Evolutionary conservation across 345 rosid genomes (phyloP), one percentile per base, ranked within the genome.

Genomic region (Hibiscus tridactylites): DNA sequence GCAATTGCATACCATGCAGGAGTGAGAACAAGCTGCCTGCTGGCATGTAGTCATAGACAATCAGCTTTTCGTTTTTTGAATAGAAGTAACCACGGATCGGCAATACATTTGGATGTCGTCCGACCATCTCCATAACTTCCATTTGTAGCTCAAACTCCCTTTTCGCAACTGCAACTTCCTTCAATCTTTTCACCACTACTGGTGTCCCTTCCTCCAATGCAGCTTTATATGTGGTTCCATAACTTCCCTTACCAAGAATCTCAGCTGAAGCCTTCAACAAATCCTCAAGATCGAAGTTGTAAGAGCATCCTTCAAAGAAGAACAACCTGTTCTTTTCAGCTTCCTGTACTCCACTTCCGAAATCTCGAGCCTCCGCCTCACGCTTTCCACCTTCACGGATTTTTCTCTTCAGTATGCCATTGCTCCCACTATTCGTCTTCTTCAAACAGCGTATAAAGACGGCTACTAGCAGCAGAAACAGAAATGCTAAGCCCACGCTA

Each of bases 261-360:
- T 91, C 95, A 15, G 97, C 95, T 0, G 97, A 91, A 65, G 97
- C 97, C 78, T 88, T 88, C 81, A 91, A 75, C 49, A 91, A 79
- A 77, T 91, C 97, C 82, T 91, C 97, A 0, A 89, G 88, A 74
- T 91, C 91, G 64, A 91, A 91, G 65, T 70, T 80, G 65, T 79
- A 86, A 75, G 73, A 68, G 59, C 88, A 85, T 6, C 90, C 91
- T n/a, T 85, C 90, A 7, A 88, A 89, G 82, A 91, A 91, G 75
- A 84, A 79, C 73, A 91, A 81, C 58, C 84, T 91, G 84, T 91
- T 91, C 83, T 90, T 91, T 83, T 91, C 95, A 1, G 95, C 84
- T 75, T 85, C 96, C 81, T 89, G 97, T 73, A 91, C 90, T 47
- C 96, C 96, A 21, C 96, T 89, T 13, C 93, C 96, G 6, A 91